Base-by-base conservation (phyloP, 495 filamentous ascomycete genomes). In the Penicillium ochrochloron region DNA sequence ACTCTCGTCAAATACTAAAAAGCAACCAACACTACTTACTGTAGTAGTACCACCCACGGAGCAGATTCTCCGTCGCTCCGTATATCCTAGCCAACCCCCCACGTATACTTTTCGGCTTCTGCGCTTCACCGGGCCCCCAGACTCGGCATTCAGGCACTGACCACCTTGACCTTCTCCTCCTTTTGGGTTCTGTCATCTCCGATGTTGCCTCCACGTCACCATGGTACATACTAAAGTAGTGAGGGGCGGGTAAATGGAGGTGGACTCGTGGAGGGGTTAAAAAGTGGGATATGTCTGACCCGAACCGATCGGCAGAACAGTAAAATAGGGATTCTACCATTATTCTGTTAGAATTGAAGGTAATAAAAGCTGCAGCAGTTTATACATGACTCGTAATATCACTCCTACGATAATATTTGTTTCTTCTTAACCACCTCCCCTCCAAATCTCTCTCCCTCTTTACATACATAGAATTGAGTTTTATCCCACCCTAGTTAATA, bases 41-140 rank as follows among this genome's bases (percentile, higher is more conserved):
- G n/a, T n/a, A n/a, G n/a, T n/a, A n/a, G n/a, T n/a, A n/a, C n/a
- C n/a, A n/a, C n/a, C 25, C 4, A 27, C 51, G 51, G 51, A 54
- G 25, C 31, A 34, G 11, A 29, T 54, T 54, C 51, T 54, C 51
- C 51, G 27, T 19, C 29, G 21, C 27, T 31, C 31, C 51, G 51
- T 54, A 19, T n/a, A 15, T 6, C 12, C 50, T 10, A 52, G 1
- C 11, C 5, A 19, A 15, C 48, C 11, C 48, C 11, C 50, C 12
- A 25, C 9, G 21, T 11, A 41, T 42, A 10, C 37, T 15, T 56
- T 37, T 54, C 29, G 29, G 23, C 46, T 50, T 27, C 17, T 19
- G 5, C 12, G 23, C 55, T 58, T 58, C 56, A 58, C 56, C 56
- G 56, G 55, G 12, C 37, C 56, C 37, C 56, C 56, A 31, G 35